Conservation (phyloP, 2,329 filamentous ascomycete species). For the Colletotrichum liriopes region DNA sequence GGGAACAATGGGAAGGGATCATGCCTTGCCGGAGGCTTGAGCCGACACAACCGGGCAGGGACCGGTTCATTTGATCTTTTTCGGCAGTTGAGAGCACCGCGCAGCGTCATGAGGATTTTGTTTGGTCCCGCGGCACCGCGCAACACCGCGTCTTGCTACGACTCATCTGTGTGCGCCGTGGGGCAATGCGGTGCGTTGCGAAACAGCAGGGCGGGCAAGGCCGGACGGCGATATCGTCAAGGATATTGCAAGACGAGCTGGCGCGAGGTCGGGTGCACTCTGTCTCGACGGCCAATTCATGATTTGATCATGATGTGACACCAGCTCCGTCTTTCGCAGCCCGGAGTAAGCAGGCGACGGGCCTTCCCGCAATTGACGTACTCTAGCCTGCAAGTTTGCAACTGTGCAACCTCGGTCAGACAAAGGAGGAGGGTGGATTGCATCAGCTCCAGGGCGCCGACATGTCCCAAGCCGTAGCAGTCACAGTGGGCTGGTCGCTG, state of each 20-base stretch:
- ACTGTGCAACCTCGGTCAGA: constrained; percentile 24
- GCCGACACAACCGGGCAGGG: constrained; percentile 25
- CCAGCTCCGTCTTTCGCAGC: constrained; percentile 10
- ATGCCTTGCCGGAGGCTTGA: constrained; percentile 21
- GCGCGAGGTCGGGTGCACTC: neutral
- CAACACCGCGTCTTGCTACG: neutral
- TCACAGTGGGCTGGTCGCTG: constrained; percentile 19
- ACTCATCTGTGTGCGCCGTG: neutral
- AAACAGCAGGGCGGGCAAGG: neutral
- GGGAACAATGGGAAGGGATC: constrained; percentile 1
- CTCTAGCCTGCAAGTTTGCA: constrained; percentile 1
- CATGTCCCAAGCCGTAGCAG: constrained; percentile 13
- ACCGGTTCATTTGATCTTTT: constrained; percentile 26
- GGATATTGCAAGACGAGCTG: constrained; percentile 4
- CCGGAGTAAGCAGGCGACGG: constrained; percentile 32
- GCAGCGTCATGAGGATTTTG: neutral
- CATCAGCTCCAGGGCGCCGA: neutral
- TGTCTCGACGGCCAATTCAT: neutral
- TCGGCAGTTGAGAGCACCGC: constrained; percentile 9
- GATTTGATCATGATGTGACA: constrained; percentile 27
- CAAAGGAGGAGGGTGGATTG: constrained; percentile 1
- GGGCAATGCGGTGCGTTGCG: neutral
- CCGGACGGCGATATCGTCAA: neutral
- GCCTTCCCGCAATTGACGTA: constrained; percentile 32
- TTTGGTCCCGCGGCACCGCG: neutral